Evolutionary conservation across 164 flowering plant genomes (phyloP).

Genomic region (Vitis cinerea): DNA sequence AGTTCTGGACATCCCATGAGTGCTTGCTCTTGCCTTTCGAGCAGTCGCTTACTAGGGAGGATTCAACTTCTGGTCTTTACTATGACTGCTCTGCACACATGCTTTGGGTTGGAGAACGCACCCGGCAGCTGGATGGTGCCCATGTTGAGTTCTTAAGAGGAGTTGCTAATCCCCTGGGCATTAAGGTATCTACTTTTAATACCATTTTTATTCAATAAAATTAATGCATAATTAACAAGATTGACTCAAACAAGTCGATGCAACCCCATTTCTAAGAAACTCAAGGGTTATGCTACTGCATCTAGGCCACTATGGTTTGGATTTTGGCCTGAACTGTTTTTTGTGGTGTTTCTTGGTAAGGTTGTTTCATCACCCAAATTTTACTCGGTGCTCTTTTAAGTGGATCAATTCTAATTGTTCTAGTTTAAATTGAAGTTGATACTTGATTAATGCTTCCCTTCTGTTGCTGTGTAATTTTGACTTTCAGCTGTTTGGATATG

Average conservation of each 20-base stretch:
- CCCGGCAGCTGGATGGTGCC: conserved; percentile 92
- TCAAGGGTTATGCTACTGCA: too few relatives aligned
- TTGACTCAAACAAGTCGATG: too few relatives aligned
- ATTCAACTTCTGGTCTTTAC: conserved; percentile 84
- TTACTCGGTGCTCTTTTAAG: too few relatives aligned
- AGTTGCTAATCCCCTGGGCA: conserved; percentile 87
- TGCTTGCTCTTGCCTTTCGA: conserved; percentile 90
- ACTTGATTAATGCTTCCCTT: too few relatives aligned
- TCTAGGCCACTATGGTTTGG: too few relatives aligned
- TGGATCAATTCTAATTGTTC: background rate
- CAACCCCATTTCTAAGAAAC: too few relatives aligned
- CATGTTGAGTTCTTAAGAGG: conserved; percentile 91
- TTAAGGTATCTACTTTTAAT: conserved; percentile 49
- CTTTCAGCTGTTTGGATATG: background rate
- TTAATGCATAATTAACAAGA: too few relatives aligned
- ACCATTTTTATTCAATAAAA: background rate
- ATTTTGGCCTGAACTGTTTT: too few relatives aligned
- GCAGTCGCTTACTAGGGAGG: conserved; percentile 80
- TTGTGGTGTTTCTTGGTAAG: too few relatives aligned
- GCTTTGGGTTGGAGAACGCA: conserved; percentile 94
- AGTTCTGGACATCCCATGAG: conserved; percentile 96
- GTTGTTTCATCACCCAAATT: too few relatives aligned
- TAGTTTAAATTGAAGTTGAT: background rate
- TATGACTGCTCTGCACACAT: conserved; percentile 96
- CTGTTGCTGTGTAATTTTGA: background rate